Base-by-base conservation (phyloP, 108 stramenopile species). In the Aurantiochytrium sp. region DNA sequence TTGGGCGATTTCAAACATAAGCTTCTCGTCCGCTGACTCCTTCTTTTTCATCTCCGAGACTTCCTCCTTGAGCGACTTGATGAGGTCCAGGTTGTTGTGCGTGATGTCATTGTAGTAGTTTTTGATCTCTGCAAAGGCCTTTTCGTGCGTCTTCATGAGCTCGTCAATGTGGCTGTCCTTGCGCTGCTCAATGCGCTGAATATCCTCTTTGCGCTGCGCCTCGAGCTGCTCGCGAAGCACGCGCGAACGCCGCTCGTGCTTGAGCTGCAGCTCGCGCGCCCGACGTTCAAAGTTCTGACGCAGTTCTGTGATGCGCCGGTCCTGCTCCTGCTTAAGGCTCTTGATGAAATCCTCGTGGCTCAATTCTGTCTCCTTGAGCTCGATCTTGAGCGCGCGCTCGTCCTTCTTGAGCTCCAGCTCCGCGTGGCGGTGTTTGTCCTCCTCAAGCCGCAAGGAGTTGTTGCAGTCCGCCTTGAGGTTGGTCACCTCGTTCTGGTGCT, bases 21-120 rank as follows among this genome's bases (percentile, higher is more conserved):
- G 91, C 73, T 91, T 87, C 87, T 94, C 92, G 86, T 94, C 94
- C 52, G 69, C 69, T 48, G 89, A 92, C 69, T 94, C 93, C 55
- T 90, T 68, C 54, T 87, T 91, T 39, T 91, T 55, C 89, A 93
- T 90, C 37, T 93, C 93, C 5, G 52, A 39, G 12, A 91, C 91
- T 37, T 91, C 90, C 59, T 94, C 94, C 69, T 94, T 94, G 52
- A 94, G 92, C 53, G 86, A 68, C 85, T 93, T 93, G 91, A 94
- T 94, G 50, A 93, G 91, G 89, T 94, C 94, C 41, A 94, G 88
- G 87, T 94, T 94, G 90, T 93, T 92, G 91, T 94, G 93, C 85
- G 93, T 94, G 87, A 94, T 94, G 68, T 94, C 93, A 55, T 90
- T 93, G 93, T 94, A 94, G 92, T 94, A 94, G 50, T 89, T 89